These are phyloP conservation scores for Elasticomyces elasticus DNA, from an alignment of 495 filamentous ascomycete genomes.

Conservation along the genomic window DNA sequence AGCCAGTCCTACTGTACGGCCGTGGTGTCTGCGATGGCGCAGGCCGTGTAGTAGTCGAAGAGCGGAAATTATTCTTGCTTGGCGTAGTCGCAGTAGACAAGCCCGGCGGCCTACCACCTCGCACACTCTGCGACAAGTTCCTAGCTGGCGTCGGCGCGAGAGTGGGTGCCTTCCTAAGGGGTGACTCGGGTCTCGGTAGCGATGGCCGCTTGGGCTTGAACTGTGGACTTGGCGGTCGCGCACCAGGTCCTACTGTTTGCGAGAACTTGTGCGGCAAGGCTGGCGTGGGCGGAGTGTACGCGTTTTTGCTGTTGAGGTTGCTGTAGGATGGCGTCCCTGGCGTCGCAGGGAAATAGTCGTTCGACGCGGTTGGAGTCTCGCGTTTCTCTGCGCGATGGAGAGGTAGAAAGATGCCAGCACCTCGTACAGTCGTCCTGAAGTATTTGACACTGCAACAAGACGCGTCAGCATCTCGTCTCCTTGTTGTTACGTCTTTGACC, in stretches of 20 bases:
- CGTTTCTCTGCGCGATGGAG: constrained; percentile 72
- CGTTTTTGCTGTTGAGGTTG: constrained; percentile 39
- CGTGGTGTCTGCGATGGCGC: constrained; percentile 19
- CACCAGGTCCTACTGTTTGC: constrained; percentile 72
- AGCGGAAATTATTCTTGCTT: constrained; percentile 42
- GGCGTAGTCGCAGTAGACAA: constrained; percentile 45
- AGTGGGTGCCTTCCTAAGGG: constrained; percentile 49
- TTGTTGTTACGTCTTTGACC: constrained; percentile 19
- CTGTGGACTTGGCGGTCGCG: constrained; percentile 54
- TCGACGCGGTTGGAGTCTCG: constrained; percentile 47
- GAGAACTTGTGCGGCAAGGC: constrained; percentile 62
- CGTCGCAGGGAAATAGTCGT: constrained; percentile 51
- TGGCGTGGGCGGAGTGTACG: constrained; percentile 46
- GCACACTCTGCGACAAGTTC: constrained; percentile 35
- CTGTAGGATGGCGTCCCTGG: constrained; percentile 55
- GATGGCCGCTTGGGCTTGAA: constrained; percentile 68
- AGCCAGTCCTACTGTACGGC: constrained; percentile 34
- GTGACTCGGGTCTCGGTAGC: constrained; percentile 76
- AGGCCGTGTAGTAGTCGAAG: constrained; percentile 11
- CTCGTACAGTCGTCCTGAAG: constrained; percentile 67
- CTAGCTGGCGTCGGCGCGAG: constrained; percentile 42
- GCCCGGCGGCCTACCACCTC: constrained; percentile 37
- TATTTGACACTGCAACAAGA: constrained; percentile 53
- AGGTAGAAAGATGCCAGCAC: constrained; percentile 90
- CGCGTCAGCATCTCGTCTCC: constrained; percentile 15